Base-by-base conservation (phyloP, 345 rosid species). In the Rhodomyrtus tomentosa region DNA sequence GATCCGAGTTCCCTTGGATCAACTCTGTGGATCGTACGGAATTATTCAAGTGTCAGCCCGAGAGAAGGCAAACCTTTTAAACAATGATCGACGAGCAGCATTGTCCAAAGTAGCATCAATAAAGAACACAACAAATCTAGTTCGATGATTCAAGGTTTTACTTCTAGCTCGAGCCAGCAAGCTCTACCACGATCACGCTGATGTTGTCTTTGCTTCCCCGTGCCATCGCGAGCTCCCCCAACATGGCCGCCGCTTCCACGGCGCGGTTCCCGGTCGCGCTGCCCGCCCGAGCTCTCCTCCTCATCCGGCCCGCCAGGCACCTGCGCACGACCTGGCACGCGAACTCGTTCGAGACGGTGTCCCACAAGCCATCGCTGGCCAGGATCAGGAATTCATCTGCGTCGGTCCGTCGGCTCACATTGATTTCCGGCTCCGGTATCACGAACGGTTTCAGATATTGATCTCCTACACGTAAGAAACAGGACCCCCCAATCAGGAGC, bases 321-420 rank as follows among this genome's bases (percentile, higher is more conserved):
- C 88, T 89, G 83, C 88, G 92, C 81, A 89, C 95, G 7, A 95
- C 89, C 49, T 84, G 89, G 83, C 95, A 93, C 0, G 98, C 98
- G n/a, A 85, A 87, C 51, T 92, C 92, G 72, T 94, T 95, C 3
- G 96, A 88, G 48, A 96, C 82, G 3, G 92, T 95, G 21, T 93
- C 95, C 98, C 98, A 95, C 32, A 96, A 81, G n/a, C 96, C 98
- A 29, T 95, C 96, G 14, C 94, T 93, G 5, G 96, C 97, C 48
- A 94, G 90, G 53, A 95, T 91, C 7, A 96, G 90, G 87, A 93
- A 95, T 40, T 94, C 95, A 55, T 96, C 96, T 4, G 53, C 50
- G 32, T 87, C 81, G 0, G 86, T 90, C 83, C 94, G 84, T 55
- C 88, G 80, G n/a, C 38, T 82, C 85, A 91, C 88, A 0, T 54